Conservation (phyloP, 1,284 basidiomycete genomes). For the Mycena sp. region DNA sequence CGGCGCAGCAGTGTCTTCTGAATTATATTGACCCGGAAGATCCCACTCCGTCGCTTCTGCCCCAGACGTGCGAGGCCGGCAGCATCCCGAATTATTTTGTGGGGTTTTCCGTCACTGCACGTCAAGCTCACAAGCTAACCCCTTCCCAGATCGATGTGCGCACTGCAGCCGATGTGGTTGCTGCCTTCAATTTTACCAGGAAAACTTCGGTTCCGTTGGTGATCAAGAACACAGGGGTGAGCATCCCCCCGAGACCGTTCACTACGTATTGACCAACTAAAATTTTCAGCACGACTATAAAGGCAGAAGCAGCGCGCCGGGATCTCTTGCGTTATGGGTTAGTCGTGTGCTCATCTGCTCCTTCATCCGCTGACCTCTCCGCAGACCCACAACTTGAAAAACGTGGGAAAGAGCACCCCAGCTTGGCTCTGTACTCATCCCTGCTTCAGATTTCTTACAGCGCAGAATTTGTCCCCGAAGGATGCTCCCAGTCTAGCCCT, state of each 20-base stretch:
- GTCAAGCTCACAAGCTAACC: background rate
- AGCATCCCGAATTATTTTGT: conserved; percentile 53
- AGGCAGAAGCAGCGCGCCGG: conserved; percentile 24
- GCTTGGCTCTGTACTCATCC: background rate
- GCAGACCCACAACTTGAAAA: conserved; percentile 27
- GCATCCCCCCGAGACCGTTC: conserved; percentile 27
- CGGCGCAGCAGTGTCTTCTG: conserved; percentile 36
- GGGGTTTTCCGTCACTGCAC: conserved; percentile 11
- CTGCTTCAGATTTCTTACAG: conserved; percentile 17
- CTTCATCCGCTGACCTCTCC: background rate
- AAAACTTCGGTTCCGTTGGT: conserved; percentile 51
- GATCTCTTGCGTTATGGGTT: conserved; percentile 25
- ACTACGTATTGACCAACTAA: background rate
- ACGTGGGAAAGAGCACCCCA: background rate
- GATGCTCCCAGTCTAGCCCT: conserved; percentile 10
- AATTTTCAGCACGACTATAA: conserved; percentile 25
- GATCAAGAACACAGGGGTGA: conserved; percentile 61
- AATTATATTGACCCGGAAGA: conserved; percentile 21
- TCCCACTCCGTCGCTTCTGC: conserved; percentile 31
- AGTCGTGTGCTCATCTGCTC: background rate
- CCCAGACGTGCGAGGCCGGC: conserved; percentile 43
- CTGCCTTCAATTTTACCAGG: conserved; percentile 52
- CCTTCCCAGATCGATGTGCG: conserved; percentile 53
- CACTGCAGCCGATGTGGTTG: conserved; percentile 47
- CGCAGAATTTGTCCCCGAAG: conserved; percentile 18